Evolutionary conservation across 495 filamentous ascomycete species (phyloP).

Genomic region (Penicillium coffeae): DNA sequence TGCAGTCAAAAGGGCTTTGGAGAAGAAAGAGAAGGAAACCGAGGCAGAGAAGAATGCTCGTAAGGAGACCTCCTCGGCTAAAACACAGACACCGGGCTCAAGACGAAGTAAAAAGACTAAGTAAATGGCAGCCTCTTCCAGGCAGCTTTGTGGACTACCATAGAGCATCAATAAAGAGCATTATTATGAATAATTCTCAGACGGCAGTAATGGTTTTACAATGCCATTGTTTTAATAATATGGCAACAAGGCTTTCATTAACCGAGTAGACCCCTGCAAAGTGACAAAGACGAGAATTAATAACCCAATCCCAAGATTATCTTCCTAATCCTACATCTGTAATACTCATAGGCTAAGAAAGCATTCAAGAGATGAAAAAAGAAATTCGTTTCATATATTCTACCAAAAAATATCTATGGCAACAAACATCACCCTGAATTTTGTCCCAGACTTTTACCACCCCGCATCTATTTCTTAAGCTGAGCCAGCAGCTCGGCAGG

Average conservation of each 20-base stretch:
- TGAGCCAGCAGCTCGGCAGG: slow-evolving; percentile 76
- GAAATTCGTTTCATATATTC: slow-evolving; percentile 43
- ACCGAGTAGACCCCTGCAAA: no score
- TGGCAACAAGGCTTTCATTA: no score
- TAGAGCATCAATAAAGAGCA: no score
- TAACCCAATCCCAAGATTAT: no score
- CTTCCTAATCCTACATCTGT: no score
- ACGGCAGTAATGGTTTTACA: no score
- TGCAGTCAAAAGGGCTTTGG: slow-evolving; percentile 59
- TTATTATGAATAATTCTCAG: no score
- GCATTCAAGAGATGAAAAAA: no score
- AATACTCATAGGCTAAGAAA: no score
- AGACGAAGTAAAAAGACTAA: slow-evolving; percentile 42
- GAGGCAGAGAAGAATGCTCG: slow-evolving; percentile 41
- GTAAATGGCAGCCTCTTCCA: not conserved
- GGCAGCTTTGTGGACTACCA: no score
- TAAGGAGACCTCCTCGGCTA: slow-evolving; percentile 32
- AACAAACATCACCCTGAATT: slow-evolving; percentile 9
- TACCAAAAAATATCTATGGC: slow-evolving; percentile 25
- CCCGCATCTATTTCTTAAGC: slow-evolving; percentile 53
- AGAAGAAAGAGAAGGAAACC: slow-evolving; percentile 65
- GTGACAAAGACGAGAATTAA: no score
- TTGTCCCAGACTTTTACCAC: slow-evolving; percentile 3
- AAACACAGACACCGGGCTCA: slow-evolving; percentile 39
- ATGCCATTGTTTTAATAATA: no score